Base-by-base conservation (phyloP, 768 basidiomycete species). In the Suillus weaverae region DNA sequence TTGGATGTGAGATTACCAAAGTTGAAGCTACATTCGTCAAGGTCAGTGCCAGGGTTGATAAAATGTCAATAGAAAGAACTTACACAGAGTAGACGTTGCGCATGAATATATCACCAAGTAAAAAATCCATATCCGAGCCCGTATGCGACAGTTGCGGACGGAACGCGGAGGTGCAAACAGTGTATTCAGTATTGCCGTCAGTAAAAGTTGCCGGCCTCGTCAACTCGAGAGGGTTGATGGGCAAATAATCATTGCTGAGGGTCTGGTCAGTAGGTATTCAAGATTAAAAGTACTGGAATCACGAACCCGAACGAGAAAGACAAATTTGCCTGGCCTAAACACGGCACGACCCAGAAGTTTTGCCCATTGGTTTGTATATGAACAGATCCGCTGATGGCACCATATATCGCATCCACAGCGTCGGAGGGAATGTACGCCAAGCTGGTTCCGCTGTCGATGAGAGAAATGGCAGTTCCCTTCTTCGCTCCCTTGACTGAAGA, bases 31-130 rank as follows among this genome's bases (percentile, higher is more conserved):
- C 0, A 26, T 35, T n/a, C 44, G 5, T 44, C 16, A 50, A 26
- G 48, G 30, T 57, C 26, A 13, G 22, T 6, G n/a, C 16, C 9
- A 43, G 22, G 5, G 36, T 36, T 32, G 9, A 36, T 63, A 32
- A 5, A 22, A n/a, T 13, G 8, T 3, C 1, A 20, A 32, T 1
- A 7, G 1, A 10, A 13, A 33, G 14, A 13, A 64, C 80, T 5
- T 71, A 82, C 81, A 81, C 77, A 0, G 78, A 72, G 62, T 83
- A 83, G 32, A 81, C 79, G 61, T 83, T 83, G 39, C 82, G 79
- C 68, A 83, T 76, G 70, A 82, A 82, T 5, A 79, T 73, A 64
- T 80, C 80, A 2, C 82, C 82, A 46, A 83, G 75, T 2, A 80
- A 56, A n/a, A 76, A 75, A 32, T 83, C 82, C 35, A 78, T 72